These are phyloP conservation scores for Fusarium sacchari DNA, from an alignment of 2,329 filamentous ascomycete species.

Conservation along the genomic window DNA sequence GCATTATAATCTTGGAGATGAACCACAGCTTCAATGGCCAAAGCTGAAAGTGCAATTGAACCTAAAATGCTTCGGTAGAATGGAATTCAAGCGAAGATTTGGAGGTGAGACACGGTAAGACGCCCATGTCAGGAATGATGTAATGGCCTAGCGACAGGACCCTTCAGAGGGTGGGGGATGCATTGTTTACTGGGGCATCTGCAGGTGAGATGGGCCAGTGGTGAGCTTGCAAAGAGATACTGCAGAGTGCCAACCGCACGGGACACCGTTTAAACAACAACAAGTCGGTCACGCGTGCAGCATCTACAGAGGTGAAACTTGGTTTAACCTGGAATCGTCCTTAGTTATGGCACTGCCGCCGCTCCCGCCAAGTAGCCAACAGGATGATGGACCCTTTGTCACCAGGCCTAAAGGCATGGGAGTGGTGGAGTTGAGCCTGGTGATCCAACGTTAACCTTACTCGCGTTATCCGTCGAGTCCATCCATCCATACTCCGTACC, in stretches of 20 bases:
- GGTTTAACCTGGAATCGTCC: slow-evolving; percentile 10
- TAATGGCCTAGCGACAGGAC: slow-evolving; percentile 16
- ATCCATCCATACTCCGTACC: no score
- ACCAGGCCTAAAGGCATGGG: slow-evolving; percentile 9
- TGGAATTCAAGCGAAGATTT: slow-evolving; percentile 10
- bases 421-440: slow-evolving; percentile 10
- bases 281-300: slow-evolving; percentile 24
- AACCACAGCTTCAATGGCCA: not conserved
- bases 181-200: slow-evolving; percentile 11
- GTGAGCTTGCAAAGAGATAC: not conserved
- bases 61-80: slow-evolving; percentile 7
- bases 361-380: slow-evolving; percentile 9
- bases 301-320: slow-evolving; percentile 19
- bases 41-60: slow-evolving; percentile 1
- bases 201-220: slow-evolving; percentile 16
- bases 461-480: slow-evolving; percentile 7
- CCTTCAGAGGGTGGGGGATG: slow-evolving; percentile 12
- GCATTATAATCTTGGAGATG: slow-evolving; percentile 1
- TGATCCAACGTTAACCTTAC: slow-evolving; percentile 24
- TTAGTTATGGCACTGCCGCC: slow-evolving; percentile 13
- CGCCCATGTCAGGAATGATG: slow-evolving; percentile 18
- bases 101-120: slow-evolving; percentile 13
- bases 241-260: slow-evolving; percentile 3
- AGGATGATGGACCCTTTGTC: slow-evolving; percentile 4
- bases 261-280: slow-evolving; percentile 11